phyloP scores from a whole-genome alignment of 306 rosid genomes.

The Rosa multiflora region DNA sequence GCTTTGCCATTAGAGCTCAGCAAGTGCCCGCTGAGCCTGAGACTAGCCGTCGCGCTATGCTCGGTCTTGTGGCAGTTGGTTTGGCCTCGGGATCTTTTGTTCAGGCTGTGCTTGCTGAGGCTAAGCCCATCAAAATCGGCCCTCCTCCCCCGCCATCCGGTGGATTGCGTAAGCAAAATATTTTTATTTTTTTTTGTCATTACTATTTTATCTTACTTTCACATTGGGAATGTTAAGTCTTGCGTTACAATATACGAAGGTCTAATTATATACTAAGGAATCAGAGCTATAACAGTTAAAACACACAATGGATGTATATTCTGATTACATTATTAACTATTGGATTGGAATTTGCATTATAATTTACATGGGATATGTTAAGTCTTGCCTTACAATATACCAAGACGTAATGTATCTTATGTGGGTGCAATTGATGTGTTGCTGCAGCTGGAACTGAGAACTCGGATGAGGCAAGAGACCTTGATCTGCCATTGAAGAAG shows the following conservation, averaged over 20 bases:
- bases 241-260: neutral
- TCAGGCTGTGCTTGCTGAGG: constrained; percentile 87
- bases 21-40: constrained; percentile 50
- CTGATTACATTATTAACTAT: neutral
- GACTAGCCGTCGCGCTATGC: constrained; percentile 66
- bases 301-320: neutral
- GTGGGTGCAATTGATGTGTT: constrained; percentile 4
- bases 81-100: constrained; percentile 79
- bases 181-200: neutral
- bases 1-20: constrained; percentile 61
- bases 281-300: neutral
- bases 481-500: constrained; percentile 59
- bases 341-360: neutral
- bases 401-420: neutral
- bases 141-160: constrained; percentile 90
- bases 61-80: constrained; percentile 84
- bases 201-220: neutral
- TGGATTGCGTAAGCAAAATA: constrained; percentile 71
- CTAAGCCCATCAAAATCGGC: constrained; percentile 82
- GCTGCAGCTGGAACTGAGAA: constrained; percentile 87
- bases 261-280: neutral
- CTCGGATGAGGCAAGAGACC: constrained; percentile 88
- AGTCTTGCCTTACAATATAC: neutral
- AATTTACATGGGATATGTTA: neutral
- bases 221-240: neutral